phyloP scores from a whole-genome alignment of 352 stramenopile species.

The Phytophthora aleatoria region DNA sequence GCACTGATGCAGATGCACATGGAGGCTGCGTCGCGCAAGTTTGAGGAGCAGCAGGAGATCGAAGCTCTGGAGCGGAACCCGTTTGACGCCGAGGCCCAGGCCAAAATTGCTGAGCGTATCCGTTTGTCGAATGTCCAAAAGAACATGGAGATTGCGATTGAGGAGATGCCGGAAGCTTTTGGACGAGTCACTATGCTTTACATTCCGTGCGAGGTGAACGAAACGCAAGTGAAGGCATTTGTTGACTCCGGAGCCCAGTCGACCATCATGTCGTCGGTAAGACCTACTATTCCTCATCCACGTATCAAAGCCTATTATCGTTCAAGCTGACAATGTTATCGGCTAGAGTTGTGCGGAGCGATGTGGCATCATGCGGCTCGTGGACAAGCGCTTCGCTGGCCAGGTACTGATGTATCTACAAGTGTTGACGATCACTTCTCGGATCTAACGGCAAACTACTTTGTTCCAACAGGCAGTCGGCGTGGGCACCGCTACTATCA shows the following conservation, averaged over 20 bases:
- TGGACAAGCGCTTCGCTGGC: slow-evolving; percentile 90
- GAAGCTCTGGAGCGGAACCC: slow-evolving; percentile 71
- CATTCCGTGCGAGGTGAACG: slow-evolving; percentile 85
- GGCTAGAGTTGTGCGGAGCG: slow-evolving; percentile 83
- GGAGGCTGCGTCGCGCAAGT: slow-evolving; percentile 72
- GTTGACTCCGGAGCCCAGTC: slow-evolving; percentile 91
- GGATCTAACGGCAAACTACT: slow-evolving; percentile 13
- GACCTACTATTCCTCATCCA: neutral
- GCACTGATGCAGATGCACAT: slow-evolving; percentile 87
- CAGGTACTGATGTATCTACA: slow-evolving; percentile 47
- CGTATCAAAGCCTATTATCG: neutral
- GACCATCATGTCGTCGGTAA: slow-evolving; percentile 92
- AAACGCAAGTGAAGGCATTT: slow-evolving; percentile 87
- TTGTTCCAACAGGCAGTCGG: slow-evolving; percentile 80
- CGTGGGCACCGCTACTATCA: slow-evolving; percentile 96
- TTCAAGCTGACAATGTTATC: neutral
- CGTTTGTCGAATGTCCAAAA: slow-evolving; percentile 85
- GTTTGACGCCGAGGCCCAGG: slow-evolving; percentile 76
- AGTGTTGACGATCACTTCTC: slow-evolving; percentile 22
- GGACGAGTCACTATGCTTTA: slow-evolving; percentile 90
- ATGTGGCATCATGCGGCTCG: slow-evolving; percentile 89
- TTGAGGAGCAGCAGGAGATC: slow-evolving; percentile 84
- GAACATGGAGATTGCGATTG: slow-evolving; percentile 91
- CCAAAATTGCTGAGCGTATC: slow-evolving; percentile 86
- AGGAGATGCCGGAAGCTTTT: slow-evolving; percentile 90